Conservation (phyloP, 2,329 filamentous ascomycete species). For the Chaetomium olivaceum region DNA sequence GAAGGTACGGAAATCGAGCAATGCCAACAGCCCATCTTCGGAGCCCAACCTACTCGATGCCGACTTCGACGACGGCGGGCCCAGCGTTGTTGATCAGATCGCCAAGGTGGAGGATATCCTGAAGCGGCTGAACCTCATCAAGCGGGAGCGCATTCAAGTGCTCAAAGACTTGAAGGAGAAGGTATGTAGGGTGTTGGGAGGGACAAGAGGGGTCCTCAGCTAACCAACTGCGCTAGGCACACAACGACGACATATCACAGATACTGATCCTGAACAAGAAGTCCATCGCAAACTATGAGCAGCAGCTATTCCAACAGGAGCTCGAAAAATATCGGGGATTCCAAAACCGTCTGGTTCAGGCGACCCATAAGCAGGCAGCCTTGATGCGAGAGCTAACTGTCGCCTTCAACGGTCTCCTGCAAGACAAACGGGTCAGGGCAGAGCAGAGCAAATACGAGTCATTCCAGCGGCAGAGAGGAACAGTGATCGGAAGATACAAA, state of each 20-base stretch:
- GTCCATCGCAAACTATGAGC: slow-evolving; percentile 87
- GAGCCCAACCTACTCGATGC: slow-evolving; percentile 87
- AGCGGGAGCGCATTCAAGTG: slow-evolving; percentile 86
- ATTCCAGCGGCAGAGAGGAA: slow-evolving; percentile 78
- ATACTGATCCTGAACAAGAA: slow-evolving; percentile 98
- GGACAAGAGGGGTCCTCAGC: background rate
- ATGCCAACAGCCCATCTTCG: slow-evolving; percentile 59
- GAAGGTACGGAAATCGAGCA: slow-evolving; percentile 69
- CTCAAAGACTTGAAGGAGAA: slow-evolving; percentile 97
- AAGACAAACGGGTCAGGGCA: slow-evolving; percentile 88
- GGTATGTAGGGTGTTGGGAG: slow-evolving; percentile 51
- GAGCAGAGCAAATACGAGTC: slow-evolving; percentile 95
- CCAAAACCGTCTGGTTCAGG: slow-evolving; percentile 86
- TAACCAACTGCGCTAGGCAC: slow-evolving; percentile 62
- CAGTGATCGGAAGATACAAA: slow-evolving; percentile 84
- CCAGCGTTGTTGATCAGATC: slow-evolving; percentile 87
- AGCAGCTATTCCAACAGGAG: slow-evolving; percentile 89
- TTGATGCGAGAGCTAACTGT: slow-evolving; percentile 93
- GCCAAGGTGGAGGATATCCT: slow-evolving; percentile 83
- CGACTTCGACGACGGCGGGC: slow-evolving; percentile 78
- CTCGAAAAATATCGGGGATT: slow-evolving; percentile 96
- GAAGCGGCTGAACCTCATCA: slow-evolving; percentile 88
- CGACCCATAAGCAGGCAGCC: slow-evolving; percentile 91
- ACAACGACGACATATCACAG: slow-evolving; percentile 95
- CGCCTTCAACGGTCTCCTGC: slow-evolving; percentile 81